These are phyloP conservation scores for Nicotiana noctiflora DNA, from an alignment of 257 asterid genomes.

Conservation along the genomic window DNA sequence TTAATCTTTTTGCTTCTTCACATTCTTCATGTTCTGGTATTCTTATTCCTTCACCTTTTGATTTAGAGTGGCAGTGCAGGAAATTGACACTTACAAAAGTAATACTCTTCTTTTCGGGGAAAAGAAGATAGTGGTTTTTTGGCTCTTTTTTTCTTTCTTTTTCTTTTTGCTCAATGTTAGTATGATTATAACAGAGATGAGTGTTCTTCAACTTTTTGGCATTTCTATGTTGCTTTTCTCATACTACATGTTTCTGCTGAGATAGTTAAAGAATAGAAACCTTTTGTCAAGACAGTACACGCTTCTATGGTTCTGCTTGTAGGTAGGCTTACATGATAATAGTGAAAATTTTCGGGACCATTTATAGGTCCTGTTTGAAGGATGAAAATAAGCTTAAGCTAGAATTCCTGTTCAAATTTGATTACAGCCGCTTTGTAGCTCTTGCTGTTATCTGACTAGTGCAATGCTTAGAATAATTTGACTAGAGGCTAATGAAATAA, in stretches of 20 bases:
- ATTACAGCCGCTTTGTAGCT: background rate
- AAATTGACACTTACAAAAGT: background rate
- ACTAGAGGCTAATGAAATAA: background rate
- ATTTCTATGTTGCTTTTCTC: background rate
- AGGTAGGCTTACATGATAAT: background rate
- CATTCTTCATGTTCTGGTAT: background rate
- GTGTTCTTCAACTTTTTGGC: background rate
- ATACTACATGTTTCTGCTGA: background rate
- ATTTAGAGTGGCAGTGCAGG: background rate
- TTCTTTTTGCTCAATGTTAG: background rate
- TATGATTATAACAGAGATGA: background rate
- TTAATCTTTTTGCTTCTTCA: constrained; percentile 3
- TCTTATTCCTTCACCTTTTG: background rate
- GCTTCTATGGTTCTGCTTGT: background rate
- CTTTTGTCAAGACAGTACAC: background rate
- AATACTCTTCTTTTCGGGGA: background rate
- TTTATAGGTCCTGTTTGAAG: background rate
- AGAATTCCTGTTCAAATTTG: background rate
- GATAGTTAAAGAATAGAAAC: background rate
- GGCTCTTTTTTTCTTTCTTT: background rate
- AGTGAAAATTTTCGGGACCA: background rate
- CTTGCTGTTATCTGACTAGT: background rate
- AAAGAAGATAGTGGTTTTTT: background rate
- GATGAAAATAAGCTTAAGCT: background rate
- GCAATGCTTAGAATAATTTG: background rate